Evolutionary conservation across 2,329 filamentous ascomycete genomes (phyloP), one percentile per base, ranked within the genome.

Genomic region (Fusarium siculi): DNA sequence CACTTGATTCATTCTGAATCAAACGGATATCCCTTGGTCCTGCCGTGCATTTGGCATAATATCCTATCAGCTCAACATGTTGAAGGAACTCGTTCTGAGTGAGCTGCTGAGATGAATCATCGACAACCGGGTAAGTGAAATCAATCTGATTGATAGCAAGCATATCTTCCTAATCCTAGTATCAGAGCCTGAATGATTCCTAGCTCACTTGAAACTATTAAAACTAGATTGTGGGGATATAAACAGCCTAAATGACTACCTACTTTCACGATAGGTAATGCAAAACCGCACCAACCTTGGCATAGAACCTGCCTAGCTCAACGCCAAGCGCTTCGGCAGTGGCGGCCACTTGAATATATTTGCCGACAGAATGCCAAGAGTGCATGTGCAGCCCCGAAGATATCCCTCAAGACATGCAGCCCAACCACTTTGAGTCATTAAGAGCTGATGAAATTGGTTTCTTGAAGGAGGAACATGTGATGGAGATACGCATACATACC

Each of bases 131-230:
- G 39, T n/a, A 42, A 42, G 39, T 42, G 21, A 15, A n/a, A 9
- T n/a, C 9, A 4, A 12, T 14, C 7, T 19, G 4, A 44, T 44
- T 44, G 11, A 25, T 19, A 7, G 11, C 28, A 28, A 28, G 28
- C 28, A 25, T 44, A 19, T 44, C 11, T 0, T 5, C 16, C 10
- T 5, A 7, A 19, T 25, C 18, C 1, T 19, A 5, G 5, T 11
- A 44, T 0, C 0, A 44, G 14, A 44, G 11, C 18, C 43, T 9
- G 4, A 9, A 25, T 19, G 2, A 14, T 25, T 25, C 0, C 5
- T 2, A 25, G 1, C 9, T 9, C 16, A 19, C 18, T 12, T 46
- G 23, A 14, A 4, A 25, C 7, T 19, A 46, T 25, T 4, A 14
- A 7, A 46, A 0, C 15, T 18, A 14, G 18, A 25, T 25, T 46